Base-by-base conservation (phyloP, 2,329 filamentous ascomycete species). In the Epichloe brachyelytri region DNA sequence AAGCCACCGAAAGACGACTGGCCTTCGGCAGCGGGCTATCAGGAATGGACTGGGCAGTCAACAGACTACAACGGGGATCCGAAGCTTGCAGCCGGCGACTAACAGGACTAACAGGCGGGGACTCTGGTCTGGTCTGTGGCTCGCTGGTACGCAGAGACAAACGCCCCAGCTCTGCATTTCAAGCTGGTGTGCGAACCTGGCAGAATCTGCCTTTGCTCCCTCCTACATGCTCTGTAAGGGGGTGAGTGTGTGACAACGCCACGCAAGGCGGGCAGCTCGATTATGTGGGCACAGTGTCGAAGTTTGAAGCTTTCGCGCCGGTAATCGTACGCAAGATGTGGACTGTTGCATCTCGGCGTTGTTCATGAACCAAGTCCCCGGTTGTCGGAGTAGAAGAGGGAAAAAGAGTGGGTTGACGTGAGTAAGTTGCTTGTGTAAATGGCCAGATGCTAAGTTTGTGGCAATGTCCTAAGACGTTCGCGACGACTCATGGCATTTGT, bases 81-180 rank as follows among this genome's bases (percentile, higher is more conserved):
- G 22, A 44, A 43, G 34, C 34, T 37, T 40, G 17, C 39, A 34
- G 45, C 36, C 44, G 50, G 33, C 50, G 50, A 49, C 50, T 26
- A 5, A 26, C 22, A 26, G 22, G 49, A 50, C 53, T 53, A 48
- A 50, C 43, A 48, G 46, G 49, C 41, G 46, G 47, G 36, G 40
- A 52, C 10, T 11, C 30, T 30, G 26, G 8, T 30, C 30, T 30
- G 30, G 30, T 30, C 30, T 30, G 30, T 39, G 38, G n/a, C 15
- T n/a, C 22, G 26, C 12, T 33, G 26, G 17, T 20, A 22, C 43
- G 34, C 33, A 34, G 20, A 40, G 41, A 48, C 52, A 53, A 44
- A 52, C 49, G 52, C 51, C 47, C 49, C 48, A 50, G 41, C 48
- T 52, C 46, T 52, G 46, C 44, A 55, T 40, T 49, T 47, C 41